phyloP scores from a whole-genome alignment of 257 asterid genomes.

The Capsicum baccatum region DNA sequence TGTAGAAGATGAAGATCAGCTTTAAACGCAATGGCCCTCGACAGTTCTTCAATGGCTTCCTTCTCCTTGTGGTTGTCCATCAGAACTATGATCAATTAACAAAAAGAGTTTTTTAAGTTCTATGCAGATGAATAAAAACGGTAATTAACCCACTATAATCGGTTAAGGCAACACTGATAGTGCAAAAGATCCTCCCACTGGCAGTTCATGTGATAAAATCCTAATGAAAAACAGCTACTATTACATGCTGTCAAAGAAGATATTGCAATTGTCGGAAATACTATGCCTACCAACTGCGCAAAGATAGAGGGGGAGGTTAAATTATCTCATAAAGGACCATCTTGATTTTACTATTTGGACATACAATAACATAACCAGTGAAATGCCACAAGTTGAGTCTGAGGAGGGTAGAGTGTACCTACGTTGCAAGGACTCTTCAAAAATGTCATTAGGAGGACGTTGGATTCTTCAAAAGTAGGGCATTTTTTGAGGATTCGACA shows the following conservation, averaged over 20 bases:
- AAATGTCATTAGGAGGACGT: too few relatives aligned
- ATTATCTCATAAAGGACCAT: neutral
- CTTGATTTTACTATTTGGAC: neutral
- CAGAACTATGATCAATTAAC: slow-evolving; percentile 52
- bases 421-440: too few relatives aligned
- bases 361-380: too few relatives aligned
- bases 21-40: slow-evolving; percentile 91
- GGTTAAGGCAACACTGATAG: neutral
- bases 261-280: neutral
- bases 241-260: neutral
- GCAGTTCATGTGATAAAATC: neutral
- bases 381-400: too few relatives aligned
- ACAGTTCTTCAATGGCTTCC: slow-evolving; percentile 89
- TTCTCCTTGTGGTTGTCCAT: slow-evolving; percentile 96
- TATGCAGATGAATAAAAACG: neutral
- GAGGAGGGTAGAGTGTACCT: too few relatives aligned
- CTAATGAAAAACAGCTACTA: neutral
- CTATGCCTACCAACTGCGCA: neutral
- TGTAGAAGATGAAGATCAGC: slow-evolving; percentile 96
- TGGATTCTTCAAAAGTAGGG: too few relatives aligned
- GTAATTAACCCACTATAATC: neutral
- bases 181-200: neutral
- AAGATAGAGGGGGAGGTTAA: neutral
- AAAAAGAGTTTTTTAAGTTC: neutral
- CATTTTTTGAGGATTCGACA: too few relatives aligned